Conservation (phyloP, 1,139 yeast species). For the Yamadazyma pseudoaaseri region DNA sequence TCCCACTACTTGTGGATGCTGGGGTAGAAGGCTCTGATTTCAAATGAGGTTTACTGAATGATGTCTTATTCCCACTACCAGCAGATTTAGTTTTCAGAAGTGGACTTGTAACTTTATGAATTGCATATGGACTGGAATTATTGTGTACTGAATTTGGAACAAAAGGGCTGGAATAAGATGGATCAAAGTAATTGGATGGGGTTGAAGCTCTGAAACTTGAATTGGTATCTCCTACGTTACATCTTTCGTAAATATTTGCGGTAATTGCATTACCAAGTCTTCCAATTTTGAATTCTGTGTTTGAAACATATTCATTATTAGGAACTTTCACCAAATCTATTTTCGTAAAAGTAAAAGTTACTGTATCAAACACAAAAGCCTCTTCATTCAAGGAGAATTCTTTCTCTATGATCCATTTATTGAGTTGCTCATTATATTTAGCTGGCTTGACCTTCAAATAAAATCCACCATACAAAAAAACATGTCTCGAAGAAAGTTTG, state of each 20-base stretch:
- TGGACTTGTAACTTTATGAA: conserved; percentile 6
- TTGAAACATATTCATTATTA: conserved; percentile 9
- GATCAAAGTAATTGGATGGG: conserved; percentile 13
- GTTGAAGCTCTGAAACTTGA: conserved; percentile 14
- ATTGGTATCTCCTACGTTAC: conserved; percentile 8
- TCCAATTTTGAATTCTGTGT: conserved; percentile 17
- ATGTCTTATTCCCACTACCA: conserved; percentile 6
- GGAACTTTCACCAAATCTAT: conserved; percentile 22
- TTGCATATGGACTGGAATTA: neutral
- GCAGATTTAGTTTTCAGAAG: conserved; percentile 9
- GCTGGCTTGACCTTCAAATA: conserved; percentile 24
- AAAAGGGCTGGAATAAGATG: conserved; percentile 15
- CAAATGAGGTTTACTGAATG: conserved; percentile 9
- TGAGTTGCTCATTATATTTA: conserved; percentile 20
- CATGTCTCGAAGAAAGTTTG: conserved; percentile 33
- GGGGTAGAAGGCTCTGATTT: conserved; percentile 14
- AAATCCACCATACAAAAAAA: conserved; percentile 46
- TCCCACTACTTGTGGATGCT: conserved; percentile 5
- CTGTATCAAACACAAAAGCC: conserved; percentile 37
- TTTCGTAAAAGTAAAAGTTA: conserved; percentile 31
- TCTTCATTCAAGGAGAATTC: conserved; percentile 31
- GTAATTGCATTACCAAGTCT: conserved; percentile 25
- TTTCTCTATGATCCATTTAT: conserved; percentile 40
- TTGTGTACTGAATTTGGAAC: conserved; percentile 11
- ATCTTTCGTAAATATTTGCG: conserved; percentile 19